A percentile compares a stretch with the other conserved stretches of the same genome.
These are phyloP conservation scores for Scenedesmus sp. DNA, from an alignment of 163 green algal genomes.

Conservation along the genomic window DNA sequence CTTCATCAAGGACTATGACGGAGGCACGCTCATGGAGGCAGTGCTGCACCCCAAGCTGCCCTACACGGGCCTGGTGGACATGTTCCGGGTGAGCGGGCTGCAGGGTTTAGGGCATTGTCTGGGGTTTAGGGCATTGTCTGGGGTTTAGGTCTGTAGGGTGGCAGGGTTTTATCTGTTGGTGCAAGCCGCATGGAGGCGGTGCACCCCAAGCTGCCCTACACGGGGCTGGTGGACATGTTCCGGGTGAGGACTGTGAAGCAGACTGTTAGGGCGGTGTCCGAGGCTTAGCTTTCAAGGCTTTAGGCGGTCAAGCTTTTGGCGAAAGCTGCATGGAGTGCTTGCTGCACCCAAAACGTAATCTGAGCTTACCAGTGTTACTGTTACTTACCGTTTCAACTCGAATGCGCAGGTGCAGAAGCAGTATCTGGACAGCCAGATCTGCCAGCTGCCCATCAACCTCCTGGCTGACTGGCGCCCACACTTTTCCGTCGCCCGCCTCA, in stretches of 20 bases:
- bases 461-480: not conserved
- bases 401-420: slow-evolving; percentile 21
- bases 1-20: slow-evolving; percentile 99
- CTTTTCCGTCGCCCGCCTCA: not conserved
- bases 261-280: slow-evolving; percentile 47
- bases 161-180: slow-evolving; percentile 44
- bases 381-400: not conserved
- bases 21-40: slow-evolving; percentile 98
- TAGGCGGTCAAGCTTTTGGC: not conserved
- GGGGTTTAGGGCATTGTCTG: slow-evolving; percentile 47
- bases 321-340: too few relatives aligned
- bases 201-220: slow-evolving; percentile 70
- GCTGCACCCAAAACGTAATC: too few relatives aligned
- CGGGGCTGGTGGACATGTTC: slow-evolving; percentile 54
- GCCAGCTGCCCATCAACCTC: slow-evolving; percentile 69
- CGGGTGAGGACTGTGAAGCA: slow-evolving; percentile 7
- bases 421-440: slow-evolving; percentile 70
- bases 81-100: slow-evolving; percentile 34
- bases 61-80: slow-evolving; percentile 68
- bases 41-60: slow-evolving; percentile 79
- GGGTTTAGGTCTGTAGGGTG: not conserved
- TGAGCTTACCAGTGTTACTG: too few relatives aligned
- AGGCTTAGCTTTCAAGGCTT: not conserved
- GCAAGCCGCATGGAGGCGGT: not conserved
- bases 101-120: slow-evolving; percentile 55